Evolutionary conservation across 106 monocot genomes (phyloP).

Genomic region (Iris macrosiphon): DNA sequence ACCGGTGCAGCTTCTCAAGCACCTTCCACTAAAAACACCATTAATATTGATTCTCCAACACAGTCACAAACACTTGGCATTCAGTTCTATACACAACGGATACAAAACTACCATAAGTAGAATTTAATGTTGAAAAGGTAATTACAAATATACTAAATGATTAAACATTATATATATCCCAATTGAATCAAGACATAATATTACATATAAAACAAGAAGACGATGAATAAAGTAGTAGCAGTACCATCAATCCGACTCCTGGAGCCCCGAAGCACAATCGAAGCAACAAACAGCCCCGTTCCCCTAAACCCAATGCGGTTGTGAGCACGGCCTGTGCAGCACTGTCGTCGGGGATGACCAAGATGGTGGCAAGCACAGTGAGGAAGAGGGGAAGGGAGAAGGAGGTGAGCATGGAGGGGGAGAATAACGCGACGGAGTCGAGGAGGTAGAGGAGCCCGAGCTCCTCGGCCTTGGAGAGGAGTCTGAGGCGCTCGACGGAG

Average conservation of each 20-base stretch:
- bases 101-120: no score
- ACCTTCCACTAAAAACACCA: no score
- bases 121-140: no score
- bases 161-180: no score
- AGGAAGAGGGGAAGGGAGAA: constrained; percentile 60
- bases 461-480: constrained; percentile 83
- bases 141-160: no score
- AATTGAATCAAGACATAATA: no score
- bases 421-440: constrained; percentile 37
- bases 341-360: constrained; percentile 77
- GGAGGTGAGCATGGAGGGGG: constrained; percentile 75
- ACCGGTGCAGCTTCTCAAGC: no score
- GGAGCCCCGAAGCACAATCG: constrained; percentile 74
- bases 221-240: no score
- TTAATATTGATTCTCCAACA: no score
- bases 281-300: constrained; percentile 50
- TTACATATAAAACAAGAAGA: no score
- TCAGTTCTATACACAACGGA: no score
- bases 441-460: constrained; percentile 71
- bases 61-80: no score
- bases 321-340: constrained; percentile 40
- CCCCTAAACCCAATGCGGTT: constrained; percentile 43
- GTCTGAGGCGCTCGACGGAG: constrained; percentile 64
- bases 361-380: constrained; percentile 51
- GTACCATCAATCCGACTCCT: constrained; percentile 57